Conservation (phyloP, 2,329 filamentous ascomycete species). For the Pyrenophora tritici-repentis region DNA sequence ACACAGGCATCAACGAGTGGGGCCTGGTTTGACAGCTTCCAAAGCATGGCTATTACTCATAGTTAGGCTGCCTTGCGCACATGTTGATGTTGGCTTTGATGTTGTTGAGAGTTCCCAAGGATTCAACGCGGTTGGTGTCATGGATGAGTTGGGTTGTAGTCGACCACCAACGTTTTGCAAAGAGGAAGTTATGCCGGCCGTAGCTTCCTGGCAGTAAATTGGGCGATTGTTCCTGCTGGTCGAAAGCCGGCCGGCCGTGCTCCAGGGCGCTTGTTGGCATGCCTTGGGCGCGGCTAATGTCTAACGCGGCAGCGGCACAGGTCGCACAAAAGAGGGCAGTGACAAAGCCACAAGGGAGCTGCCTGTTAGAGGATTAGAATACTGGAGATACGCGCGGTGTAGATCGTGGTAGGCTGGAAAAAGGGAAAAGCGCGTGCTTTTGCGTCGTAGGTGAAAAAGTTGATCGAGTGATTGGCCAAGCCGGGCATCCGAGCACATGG, state of each 20-base stretch:
- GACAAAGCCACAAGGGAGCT: conserved; percentile 6
- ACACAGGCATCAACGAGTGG: conserved; percentile 2
- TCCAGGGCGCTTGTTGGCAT: conserved; percentile 11
- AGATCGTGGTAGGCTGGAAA: conserved; percentile 6
- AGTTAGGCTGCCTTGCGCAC: neutral
- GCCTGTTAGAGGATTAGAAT: conserved; percentile 2
- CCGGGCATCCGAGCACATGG: conserved; percentile 19
- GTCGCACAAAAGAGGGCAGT: conserved; percentile 5
- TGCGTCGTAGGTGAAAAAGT: neutral
- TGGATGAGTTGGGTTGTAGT: neutral
- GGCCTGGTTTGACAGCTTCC: conserved; percentile 3
- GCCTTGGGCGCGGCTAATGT: conserved; percentile 23
- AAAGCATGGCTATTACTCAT: conserved; percentile 1
- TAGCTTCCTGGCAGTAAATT: conserved; percentile 10
- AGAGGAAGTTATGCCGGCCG: conserved; percentile 1
- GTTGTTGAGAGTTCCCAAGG: neutral
- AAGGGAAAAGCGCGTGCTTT: neutral
- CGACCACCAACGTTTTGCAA: neutral
- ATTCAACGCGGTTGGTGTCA: neutral
- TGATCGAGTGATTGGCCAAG: conserved; percentile 9
- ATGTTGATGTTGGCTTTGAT: neutral
- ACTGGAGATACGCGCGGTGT: conserved; percentile 2
- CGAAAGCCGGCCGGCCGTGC: conserved; percentile 8
- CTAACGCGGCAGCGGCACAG: conserved; percentile 21
- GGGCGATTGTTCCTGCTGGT: conserved; percentile 9